Evolutionary conservation across 768 basidiomycete species (phyloP).

Genomic region (Terana coerulea): DNA sequence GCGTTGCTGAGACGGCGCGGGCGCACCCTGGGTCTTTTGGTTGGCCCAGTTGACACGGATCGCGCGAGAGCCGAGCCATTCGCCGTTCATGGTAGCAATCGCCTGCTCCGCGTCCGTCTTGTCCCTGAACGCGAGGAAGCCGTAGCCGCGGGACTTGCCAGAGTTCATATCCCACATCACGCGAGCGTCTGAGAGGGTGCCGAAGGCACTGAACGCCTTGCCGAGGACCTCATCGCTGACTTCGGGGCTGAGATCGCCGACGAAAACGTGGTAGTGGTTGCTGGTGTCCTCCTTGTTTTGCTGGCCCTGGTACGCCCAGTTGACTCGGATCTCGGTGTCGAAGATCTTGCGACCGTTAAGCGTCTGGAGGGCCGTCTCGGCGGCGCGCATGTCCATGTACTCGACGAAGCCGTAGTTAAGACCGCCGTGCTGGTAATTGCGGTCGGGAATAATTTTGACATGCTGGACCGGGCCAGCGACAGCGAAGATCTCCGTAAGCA

Average conservation of each 20-base stretch:
- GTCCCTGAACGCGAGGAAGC: slow-evolving; percentile 98
- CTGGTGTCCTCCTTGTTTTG: slow-evolving; percentile 99
- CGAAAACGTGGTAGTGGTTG: slow-evolving; percentile 97
- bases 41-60: slow-evolving; percentile 99
- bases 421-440: slow-evolving; percentile 98
- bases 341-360: slow-evolving; percentile 99
- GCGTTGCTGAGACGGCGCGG: slow-evolving; percentile 13
- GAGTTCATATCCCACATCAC: slow-evolving; percentile 99
- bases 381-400: slow-evolving; percentile 97
- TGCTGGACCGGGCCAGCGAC: slow-evolving; percentile 96
- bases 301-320: slow-evolving; percentile 99
- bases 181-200: slow-evolving; percentile 92
- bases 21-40: slow-evolving; percentile 88
- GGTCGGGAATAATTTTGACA: slow-evolving; percentile 99
- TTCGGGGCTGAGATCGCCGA: slow-evolving; percentile 98
- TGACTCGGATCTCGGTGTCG: slow-evolving; percentile 98
- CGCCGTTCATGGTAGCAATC: slow-evolving; percentile 99
- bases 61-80: slow-evolving; percentile 97
- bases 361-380: slow-evolving; percentile 97
- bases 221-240: slow-evolving; percentile 96
- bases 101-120: slow-evolving; percentile 99
- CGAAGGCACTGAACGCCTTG: slow-evolving; percentile 97
- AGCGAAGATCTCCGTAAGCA: slow-evolving; percentile 97
- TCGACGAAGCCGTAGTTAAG: slow-evolving; percentile 99
- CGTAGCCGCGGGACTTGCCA: slow-evolving; percentile 96